Base-by-base conservation (phyloP, 192 early-diverging fungal species). In the Umbelopsis sp. region DNA sequence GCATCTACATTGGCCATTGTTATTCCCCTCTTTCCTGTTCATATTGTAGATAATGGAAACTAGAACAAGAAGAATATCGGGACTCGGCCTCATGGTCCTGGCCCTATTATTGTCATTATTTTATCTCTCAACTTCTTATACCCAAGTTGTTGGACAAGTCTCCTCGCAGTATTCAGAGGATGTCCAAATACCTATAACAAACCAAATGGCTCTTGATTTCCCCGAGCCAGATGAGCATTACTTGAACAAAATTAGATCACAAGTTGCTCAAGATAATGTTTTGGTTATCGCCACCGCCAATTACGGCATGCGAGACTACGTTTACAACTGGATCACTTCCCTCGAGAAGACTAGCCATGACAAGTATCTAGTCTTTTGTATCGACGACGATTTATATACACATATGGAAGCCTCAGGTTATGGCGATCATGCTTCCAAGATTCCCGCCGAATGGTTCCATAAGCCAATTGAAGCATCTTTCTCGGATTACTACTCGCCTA, bases 291-390 rank as follows among this genome's bases (percentile, higher is more conserved):
- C 76, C 7, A 65, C 66, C 27, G 71, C 72, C 52, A 66, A 52
- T 44, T 70, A 78, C 47, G 72, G 67, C 2, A 78, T 74, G 72
- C 35, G 71, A 47, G 50, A 78, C 25, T 66, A 78, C 8, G 65
- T 70, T 3, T 73, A 74, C 68, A 78, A 78, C 30, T 78, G 76
- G 76, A 78, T 78, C 15, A 21, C 53, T n/a, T 70, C 68, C 12
- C 30, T 78, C 46, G 46, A 70, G 8, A 66, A 53, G 44, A 72
- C 64, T 18, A 46, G 53, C 1, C 68, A 74, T 22, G 46, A 66
- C 0, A 69, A 70, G 48, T 78, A 70, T 41, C n/a, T 78, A 2
- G 58, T 78, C 13, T 66, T 78, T n/a, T 78, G 76, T 67, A 73
- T 73, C 18, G 76, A 78, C 47, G 18, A 66, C 22, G 30, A 74